Percentiles rank a stretch among this genome's conserved stretches.
Conservation (phyloP, 345 rosid species). For the Reutealis trisperma region DNA sequence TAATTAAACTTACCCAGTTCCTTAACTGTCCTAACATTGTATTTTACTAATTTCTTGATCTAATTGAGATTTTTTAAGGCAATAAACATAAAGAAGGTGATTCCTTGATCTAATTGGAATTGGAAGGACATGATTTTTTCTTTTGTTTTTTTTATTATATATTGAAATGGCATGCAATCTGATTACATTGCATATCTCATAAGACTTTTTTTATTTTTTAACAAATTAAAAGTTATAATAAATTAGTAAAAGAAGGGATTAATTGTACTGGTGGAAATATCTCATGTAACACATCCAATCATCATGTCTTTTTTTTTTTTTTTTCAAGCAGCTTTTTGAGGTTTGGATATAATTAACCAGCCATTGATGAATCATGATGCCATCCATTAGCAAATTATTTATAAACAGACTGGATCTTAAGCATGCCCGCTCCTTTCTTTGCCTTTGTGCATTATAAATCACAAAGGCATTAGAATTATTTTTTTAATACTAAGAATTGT, state of each 20-base stretch:
- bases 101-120: background rate
- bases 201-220: background rate
- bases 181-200: background rate
- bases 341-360: constrained; percentile 48
- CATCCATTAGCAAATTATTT: constrained; percentile 44
- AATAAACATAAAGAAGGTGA: background rate
- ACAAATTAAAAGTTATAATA: background rate
- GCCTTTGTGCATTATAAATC: background rate
- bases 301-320: constrained; percentile 35
- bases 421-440: constrained; percentile 19
- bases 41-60: too few species aligned
- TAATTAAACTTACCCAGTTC: too few species aligned
- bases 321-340: constrained; percentile 57
- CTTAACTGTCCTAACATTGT: too few species aligned
- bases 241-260: background rate
- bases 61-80: too few species aligned
- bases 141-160: too few species aligned
- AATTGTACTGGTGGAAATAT: constrained; percentile 15
- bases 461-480: too few species aligned
- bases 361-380: constrained; percentile 50
- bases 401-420: constrained; percentile 23
- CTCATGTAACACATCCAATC: constrained; percentile 47
- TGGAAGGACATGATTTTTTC: background rate
- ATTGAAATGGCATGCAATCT: background rate
- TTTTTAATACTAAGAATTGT: too few species aligned